Evolutionary conservation across 805 yeast species (phyloP).

Genomic region (Barnettozyma sp.): DNA sequence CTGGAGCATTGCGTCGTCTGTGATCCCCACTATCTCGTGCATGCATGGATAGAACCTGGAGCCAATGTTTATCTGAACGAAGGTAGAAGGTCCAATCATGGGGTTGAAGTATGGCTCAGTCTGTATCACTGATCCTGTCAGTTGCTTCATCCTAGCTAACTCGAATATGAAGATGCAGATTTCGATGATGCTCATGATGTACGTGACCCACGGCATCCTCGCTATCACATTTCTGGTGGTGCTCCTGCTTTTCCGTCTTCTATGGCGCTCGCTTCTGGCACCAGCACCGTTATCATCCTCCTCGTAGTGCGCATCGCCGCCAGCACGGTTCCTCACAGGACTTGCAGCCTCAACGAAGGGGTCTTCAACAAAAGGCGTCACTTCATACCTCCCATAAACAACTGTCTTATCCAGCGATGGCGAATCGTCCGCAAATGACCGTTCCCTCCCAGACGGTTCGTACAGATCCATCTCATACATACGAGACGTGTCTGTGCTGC

Average conservation of each 20-base stretch:
- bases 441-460: no score
- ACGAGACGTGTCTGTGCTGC: no score
- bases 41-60: conserved; percentile 68
- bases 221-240: no score
- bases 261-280: no score
- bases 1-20: conserved; percentile 36
- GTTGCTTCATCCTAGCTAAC: conserved; percentile 44
- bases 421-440: no score
- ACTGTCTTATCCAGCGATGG: no score
- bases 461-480: no score
- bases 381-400: neutral
- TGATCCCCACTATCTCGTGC: conserved; percentile 44
- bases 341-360: no score
- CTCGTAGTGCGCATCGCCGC: no score
- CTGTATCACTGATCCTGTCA: conserved; percentile 61
- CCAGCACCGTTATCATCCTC: no score
- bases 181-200: conserved; percentile 35
- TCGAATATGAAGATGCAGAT: conserved; percentile 56
- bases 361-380: conserved; percentile 1
- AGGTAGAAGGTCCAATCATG: conserved; percentile 70
- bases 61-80: conserved; percentile 60
- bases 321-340: no score
- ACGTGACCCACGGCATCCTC: conserved; percentile 13
- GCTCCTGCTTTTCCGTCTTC: no score
- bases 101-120: conserved; percentile 70